Evolutionary conservation across 208 protist genomes (phyloP).

Genomic region (Lotmaria passim): DNA sequence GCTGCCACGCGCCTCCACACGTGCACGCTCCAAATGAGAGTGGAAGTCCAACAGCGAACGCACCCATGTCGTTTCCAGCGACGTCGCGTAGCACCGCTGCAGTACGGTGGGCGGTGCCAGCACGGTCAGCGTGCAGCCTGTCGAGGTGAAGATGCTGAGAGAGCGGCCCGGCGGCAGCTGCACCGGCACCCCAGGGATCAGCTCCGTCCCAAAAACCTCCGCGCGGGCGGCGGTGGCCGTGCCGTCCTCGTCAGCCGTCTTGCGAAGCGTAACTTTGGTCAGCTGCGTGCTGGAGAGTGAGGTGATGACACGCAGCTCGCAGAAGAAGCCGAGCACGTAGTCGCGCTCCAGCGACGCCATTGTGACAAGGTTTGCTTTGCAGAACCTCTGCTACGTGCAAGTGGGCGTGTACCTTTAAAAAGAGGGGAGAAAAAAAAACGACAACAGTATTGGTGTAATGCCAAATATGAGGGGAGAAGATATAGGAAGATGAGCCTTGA

Average conservation of each 20-base stretch:
- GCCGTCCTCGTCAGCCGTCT: slow-evolving; percentile 24
- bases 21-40: slow-evolving; percentile 53
- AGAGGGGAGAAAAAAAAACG: background rate
- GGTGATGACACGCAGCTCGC: slow-evolving; percentile 57
- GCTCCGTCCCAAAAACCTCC: slow-evolving; percentile 63
- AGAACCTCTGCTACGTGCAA: background rate
- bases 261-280: slow-evolving; percentile 38
- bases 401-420: background rate
- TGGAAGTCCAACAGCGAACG: slow-evolving; percentile 69
- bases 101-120: slow-evolving; percentile 45
- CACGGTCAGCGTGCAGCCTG: slow-evolving; percentile 61
- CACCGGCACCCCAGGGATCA: slow-evolving; percentile 48
- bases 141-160: slow-evolving; percentile 59
- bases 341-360: slow-evolving; percentile 42
- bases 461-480: too few species aligned
- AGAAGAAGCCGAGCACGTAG: slow-evolving; percentile 53
- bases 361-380: background rate
- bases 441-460: too few species aligned
- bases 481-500: too few species aligned
- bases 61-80: slow-evolving; percentile 42
- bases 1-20: slow-evolving; percentile 41
- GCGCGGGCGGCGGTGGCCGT: slow-evolving; percentile 33
- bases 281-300: slow-evolving; percentile 22
- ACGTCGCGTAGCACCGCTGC: slow-evolving; percentile 55
- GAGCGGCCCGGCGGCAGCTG: slow-evolving; percentile 47